Conservation (phyloP, 805 yeast genomes). For the Isabelozyma rhagii region DNA sequence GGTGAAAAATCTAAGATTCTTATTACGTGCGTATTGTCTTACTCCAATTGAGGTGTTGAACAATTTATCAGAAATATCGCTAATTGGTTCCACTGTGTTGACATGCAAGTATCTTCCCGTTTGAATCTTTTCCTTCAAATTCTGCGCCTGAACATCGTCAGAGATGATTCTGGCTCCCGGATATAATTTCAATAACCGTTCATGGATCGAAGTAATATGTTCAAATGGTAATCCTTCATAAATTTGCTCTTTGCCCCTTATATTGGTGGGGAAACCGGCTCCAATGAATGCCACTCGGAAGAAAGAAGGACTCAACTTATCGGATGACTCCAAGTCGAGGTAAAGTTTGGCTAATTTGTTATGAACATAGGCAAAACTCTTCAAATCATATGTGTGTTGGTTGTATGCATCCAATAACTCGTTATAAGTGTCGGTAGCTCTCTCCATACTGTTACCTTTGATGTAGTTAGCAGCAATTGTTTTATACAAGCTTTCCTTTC, state of each 20-base stretch:
- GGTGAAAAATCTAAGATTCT: slow-evolving; percentile 67
- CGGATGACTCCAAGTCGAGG: slow-evolving; percentile 61
- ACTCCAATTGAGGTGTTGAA: slow-evolving; percentile 57
- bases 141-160: slow-evolving; percentile 55
- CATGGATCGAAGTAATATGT: slow-evolving; percentile 79
- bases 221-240: slow-evolving; percentile 88
- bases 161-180: slow-evolving; percentile 78
- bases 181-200: slow-evolving; percentile 66
- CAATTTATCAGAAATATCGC: slow-evolving; percentile 45
- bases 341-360: slow-evolving; percentile 67
- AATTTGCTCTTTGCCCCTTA: slow-evolving; percentile 73
- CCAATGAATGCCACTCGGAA: slow-evolving; percentile 82
- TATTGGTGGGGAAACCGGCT: slow-evolving; percentile 74
- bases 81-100: slow-evolving; percentile 67
- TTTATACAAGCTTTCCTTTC: slow-evolving; percentile 71
- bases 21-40: slow-evolving; percentile 70
- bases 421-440: slow-evolving; percentile 74
- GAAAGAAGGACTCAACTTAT: slow-evolving; percentile 71
- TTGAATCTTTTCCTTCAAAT: slow-evolving; percentile 47
- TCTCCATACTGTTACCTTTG: slow-evolving; percentile 71
- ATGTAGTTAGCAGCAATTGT: slow-evolving; percentile 67
- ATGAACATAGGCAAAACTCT: slow-evolving; percentile 71
- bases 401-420: slow-evolving; percentile 76
- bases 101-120: slow-evolving; percentile 75
- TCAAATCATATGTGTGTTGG: slow-evolving; percentile 68